Conservation (phyloP, 1,284 basidiomycete genomes). For the Tausonia pullulans region DNA sequence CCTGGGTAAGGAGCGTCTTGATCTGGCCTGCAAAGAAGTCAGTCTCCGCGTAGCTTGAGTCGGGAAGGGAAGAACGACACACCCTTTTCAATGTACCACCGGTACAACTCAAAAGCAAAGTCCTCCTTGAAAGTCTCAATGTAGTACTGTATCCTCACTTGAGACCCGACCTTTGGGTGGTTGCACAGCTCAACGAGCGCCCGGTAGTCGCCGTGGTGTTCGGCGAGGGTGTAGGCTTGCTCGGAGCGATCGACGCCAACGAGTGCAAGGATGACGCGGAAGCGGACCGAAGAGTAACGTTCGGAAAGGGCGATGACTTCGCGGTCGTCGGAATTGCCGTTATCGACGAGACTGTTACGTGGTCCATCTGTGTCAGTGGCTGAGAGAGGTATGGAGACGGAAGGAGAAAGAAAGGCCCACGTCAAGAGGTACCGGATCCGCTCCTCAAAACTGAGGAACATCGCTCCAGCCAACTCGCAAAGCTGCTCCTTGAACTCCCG, state of each 20-base stretch:
- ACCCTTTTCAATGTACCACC: conserved; percentile 47
- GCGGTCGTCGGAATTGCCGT: conserved; percentile 28
- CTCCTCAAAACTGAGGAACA: conserved; percentile 64
- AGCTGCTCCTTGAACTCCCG: conserved; percentile 46
- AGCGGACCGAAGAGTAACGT: conserved; percentile 55
- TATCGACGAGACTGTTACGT: too few species aligned
- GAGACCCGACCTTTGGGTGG: conserved; percentile 29
- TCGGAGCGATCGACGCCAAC: conserved; percentile 48
- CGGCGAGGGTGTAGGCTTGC: conserved; percentile 67
- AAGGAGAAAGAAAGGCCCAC: conserved; percentile 34
- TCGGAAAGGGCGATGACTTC: conserved; percentile 51
- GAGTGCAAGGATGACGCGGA: conserved; percentile 45
- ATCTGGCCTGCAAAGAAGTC: conserved; percentile 46
- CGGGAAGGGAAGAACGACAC: conserved; percentile 16
- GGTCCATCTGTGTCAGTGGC: too few species aligned
- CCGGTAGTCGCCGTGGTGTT: conserved; percentile 71
- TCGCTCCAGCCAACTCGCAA: conserved; percentile 53
- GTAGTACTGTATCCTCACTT: conserved; percentile 45
- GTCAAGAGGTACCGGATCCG: conserved; percentile 56
- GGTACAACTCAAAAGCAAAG: conserved; percentile 79
- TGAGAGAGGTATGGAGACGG: not conserved
- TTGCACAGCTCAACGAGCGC: conserved; percentile 73
- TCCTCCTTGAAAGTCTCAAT: conserved; percentile 67
- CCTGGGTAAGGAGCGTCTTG: conserved; percentile 62
- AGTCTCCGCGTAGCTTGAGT: not conserved